Evolutionary conservation across 768 basidiomycete species (phyloP).

Genomic region (Mycena metata): DNA sequence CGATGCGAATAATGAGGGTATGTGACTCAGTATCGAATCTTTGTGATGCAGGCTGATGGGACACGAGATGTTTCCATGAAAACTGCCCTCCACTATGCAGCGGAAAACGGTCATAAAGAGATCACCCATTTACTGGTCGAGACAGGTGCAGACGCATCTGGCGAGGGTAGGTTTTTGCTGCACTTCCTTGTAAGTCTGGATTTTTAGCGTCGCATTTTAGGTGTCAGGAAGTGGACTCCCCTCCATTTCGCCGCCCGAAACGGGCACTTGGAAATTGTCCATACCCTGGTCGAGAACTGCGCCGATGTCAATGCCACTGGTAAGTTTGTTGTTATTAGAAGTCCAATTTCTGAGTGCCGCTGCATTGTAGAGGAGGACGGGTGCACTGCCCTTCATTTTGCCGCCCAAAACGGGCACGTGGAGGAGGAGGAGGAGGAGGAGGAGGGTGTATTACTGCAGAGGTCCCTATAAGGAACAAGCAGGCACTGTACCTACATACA

Average conservation of each 20-base stretch:
- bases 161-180: background rate
- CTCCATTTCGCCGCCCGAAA: background rate
- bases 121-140: background rate
- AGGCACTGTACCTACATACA: too few species aligned
- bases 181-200: background rate
- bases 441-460: too few species aligned
- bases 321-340: too few species aligned
- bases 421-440: too few species aligned
- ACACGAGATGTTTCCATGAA: background rate
- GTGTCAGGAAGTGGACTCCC: background rate
- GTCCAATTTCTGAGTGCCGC: too few species aligned
- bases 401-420: too few species aligned
- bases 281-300: background rate
- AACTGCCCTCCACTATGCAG: constrained; percentile 1
- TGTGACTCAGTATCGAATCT: background rate
- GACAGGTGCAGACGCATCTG: background rate
- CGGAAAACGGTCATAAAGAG: background rate
- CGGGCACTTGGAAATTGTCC: background rate
- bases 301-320: too few species aligned
- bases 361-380: too few species aligned
- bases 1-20: background rate
- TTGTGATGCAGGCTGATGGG: background rate
- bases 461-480: too few species aligned
- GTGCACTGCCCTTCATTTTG: too few species aligned
- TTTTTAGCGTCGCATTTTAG: background rate